Base-by-base conservation (phyloP, 2,329 filamentous ascomycete genomes). In the Epicoccum nigrum region DNA sequence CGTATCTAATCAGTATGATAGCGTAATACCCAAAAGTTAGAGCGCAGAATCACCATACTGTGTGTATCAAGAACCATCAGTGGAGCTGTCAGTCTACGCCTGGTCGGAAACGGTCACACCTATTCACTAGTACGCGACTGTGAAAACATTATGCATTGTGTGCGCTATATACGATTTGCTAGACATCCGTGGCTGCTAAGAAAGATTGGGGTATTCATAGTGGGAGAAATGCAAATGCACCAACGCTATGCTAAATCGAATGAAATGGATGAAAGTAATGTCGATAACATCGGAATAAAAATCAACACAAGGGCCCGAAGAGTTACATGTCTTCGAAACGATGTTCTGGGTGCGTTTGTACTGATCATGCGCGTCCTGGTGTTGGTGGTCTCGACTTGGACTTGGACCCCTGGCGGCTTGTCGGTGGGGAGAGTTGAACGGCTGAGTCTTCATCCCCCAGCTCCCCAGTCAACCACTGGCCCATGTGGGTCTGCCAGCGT, bases 401-500 rank as follows among this genome's bases (percentile, higher is more conserved):
- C 12, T 7, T 41, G n/a, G 43, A 38, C 4, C 38, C 38, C 28
- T 38, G 43, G 5, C 25, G 19, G 23, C 43, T 52, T 6, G 27
- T 35, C 2, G 34, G 33, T 21, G 39, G 44, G 12, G 39, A 35
- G 15, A 48, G 5, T 12, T 41, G 28, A 9, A 55, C 25, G 44
- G 54, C 56, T 1, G 51, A 47, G 21, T 73, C 68, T 44, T 72
- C 69, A 8, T 67, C 62, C 21, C 51, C 56, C 20, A 70, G 49
- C 27, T 60, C 62, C 16, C 71, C 71, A 1, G 71, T 74, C 25
- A 74, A 54, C 69, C 68, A 71, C 50, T 70, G 64, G 2, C 73
- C 73, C 69, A 73, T 71, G 43, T 70, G 69, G 11, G 68, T 72
- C 28, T 74, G 65, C 72, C 72, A 76, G 17, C 73, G 60, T 46